phyloP scores from a whole-genome alignment of 169 alveolate genomes.

The Eimeria maxima region DNA sequence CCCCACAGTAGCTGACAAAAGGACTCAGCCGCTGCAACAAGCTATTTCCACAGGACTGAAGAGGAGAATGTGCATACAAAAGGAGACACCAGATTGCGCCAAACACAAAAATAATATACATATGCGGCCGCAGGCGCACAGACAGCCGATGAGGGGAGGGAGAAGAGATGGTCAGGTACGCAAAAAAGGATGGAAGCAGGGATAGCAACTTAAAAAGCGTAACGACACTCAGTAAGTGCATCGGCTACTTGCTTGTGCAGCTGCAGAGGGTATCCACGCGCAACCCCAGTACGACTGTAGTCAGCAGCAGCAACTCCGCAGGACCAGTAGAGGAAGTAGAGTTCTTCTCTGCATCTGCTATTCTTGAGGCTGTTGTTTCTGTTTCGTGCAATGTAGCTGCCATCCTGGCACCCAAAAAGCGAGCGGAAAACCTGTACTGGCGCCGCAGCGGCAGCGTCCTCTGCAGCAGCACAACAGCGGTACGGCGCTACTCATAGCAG shows the following conservation, averaged over 20 bases:
- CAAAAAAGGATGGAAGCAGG: too few species aligned
- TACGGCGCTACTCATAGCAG: background rate
- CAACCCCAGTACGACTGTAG: conserved; percentile 42
- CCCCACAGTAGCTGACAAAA: too few species aligned
- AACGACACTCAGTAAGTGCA: background rate
- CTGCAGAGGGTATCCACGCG: conserved; percentile 37
- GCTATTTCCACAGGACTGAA: background rate
- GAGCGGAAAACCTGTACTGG: background rate
- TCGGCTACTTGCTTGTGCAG: conserved; percentile 45
- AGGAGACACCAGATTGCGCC: background rate
- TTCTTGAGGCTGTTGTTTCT: background rate
- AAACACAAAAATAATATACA: background rate
- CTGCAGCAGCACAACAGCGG: conserved; percentile 11
- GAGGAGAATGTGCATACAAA: background rate
- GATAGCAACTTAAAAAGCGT: too few species aligned
- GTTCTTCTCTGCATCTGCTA: background rate
- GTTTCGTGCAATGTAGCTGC: background rate
- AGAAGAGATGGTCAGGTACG: too few species aligned
- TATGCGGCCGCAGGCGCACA: background rate
- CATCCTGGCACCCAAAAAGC: background rate
- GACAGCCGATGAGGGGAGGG: too few species aligned
- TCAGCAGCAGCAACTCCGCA: background rate
- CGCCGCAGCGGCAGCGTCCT: conserved; percentile 5
- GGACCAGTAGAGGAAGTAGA: conserved; percentile 4
- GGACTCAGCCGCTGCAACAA: too few species aligned